A percentile compares a stretch with the other conserved stretches of the same genome.
Conservation (phyloP, 257 asterid species). For the Avicennia marina region DNA sequence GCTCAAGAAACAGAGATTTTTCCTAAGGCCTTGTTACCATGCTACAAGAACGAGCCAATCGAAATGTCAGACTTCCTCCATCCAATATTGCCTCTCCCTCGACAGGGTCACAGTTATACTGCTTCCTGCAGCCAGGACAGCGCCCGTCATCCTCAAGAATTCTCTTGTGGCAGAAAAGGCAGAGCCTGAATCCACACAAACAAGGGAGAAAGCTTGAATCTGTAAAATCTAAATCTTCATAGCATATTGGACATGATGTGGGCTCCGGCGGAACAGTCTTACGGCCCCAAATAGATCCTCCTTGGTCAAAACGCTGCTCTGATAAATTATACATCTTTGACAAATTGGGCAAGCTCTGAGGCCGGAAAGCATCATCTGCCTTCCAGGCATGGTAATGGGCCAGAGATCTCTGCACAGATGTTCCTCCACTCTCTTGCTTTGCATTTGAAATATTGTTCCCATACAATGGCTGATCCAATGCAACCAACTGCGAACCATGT, state of each 20-base stretch:
- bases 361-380: conserved; percentile 79
- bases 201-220: conserved; percentile 86
- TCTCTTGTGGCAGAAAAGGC: conserved; percentile 95
- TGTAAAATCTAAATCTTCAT: conserved; percentile 80
- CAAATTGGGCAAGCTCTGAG: conserved; percentile 76
- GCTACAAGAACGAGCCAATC: conserved; percentile 66
- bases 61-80: conserved; percentile 49
- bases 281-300: conserved; percentile 52
- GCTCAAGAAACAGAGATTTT: too few relatives aligned
- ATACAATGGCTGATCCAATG: conserved; percentile 13
- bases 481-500: conserved; percentile 19
- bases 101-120: conserved; percentile 37
- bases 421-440: conserved; percentile 37
- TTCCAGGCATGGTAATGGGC: conserved; percentile 69
- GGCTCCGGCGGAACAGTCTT: conserved; percentile 41
- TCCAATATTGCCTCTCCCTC: conserved; percentile 52
- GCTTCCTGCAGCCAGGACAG: conserved; percentile 92
- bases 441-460: conserved; percentile 17
- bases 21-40: conserved; percentile 60
- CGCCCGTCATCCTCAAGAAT: conserved; percentile 90
- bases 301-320: conserved; percentile 41
- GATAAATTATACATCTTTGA: conserved; percentile 60
- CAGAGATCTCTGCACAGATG: conserved; percentile 25
- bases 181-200: conserved; percentile 84
- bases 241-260: conserved; percentile 80